Percentiles rank a stretch among this genome's conserved stretches.
phyloP scores from a whole-genome alignment of 2,329 filamentous ascomycete genomes.

The Seiridium cupressi region DNA sequence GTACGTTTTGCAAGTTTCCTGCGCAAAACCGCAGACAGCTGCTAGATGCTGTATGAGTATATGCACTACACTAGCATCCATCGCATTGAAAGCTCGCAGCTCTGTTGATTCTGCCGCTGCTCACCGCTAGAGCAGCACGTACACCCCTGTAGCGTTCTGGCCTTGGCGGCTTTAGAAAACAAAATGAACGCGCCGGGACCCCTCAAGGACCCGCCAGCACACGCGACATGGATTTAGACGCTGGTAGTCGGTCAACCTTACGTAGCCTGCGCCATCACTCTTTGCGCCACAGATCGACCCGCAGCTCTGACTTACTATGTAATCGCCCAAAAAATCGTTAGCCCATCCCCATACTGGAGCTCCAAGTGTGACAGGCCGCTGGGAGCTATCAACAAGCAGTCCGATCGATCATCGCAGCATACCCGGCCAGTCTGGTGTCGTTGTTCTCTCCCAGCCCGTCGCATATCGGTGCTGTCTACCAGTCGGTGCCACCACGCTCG shows the following conservation, averaged over 20 bases:
- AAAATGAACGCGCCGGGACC: not conserved
- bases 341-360: not conserved
- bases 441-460: not conserved
- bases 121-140: not conserved
- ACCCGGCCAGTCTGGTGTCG: not conserved
- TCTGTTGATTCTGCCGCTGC: not conserved
- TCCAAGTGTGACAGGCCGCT: slow-evolving; percentile 1
- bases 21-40: too few species aligned
- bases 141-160: not conserved
- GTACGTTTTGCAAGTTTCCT: not conserved
- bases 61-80: too few species aligned
- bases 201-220: not conserved
- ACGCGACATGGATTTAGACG: not conserved
- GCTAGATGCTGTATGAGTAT: too few species aligned
- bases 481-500: not conserved
- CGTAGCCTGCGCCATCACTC: not conserved
- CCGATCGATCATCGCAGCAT: not conserved
- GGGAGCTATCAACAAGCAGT: not conserved
- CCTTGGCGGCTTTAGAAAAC: not conserved
- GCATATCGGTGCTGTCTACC: slow-evolving; percentile 12
- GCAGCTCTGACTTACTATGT: not conserved
- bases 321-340: slow-evolving; percentile 4
- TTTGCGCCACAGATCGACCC: slow-evolving; percentile 3
- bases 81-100: too few species aligned
- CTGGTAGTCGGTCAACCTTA: too few species aligned